A percentile compares a stretch with the other conserved stretches of the same genome.
Evolutionary conservation across 768 basidiomycete genomes (phyloP).

Genomic region (Lactarius sanguifluus): DNA sequence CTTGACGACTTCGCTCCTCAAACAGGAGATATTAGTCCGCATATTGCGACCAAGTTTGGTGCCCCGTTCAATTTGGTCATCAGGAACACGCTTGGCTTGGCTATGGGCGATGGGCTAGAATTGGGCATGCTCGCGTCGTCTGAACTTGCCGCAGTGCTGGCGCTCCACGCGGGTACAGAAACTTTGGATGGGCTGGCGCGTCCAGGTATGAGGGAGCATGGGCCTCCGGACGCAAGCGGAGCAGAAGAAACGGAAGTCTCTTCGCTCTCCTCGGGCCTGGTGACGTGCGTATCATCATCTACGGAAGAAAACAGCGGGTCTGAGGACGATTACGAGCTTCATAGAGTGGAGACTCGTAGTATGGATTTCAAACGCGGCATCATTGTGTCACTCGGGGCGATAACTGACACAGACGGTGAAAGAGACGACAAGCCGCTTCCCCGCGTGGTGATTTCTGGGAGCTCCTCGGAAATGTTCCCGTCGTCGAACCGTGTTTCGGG

Average conservation of each 20-base stretch:
- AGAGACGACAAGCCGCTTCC: conserved; percentile 21
- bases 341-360: conserved; percentile 9
- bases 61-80: neutral
- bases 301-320: conserved; percentile 15
- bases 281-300: conserved; percentile 10
- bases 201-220: neutral
- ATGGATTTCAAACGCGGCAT: conserved; percentile 20
- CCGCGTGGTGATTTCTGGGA: conserved; percentile 23
- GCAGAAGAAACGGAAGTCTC: conserved; percentile 4
- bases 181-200: neutral
- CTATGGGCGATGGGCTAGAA: neutral
- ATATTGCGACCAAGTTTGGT: neutral
- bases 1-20: neutral
- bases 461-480: conserved; percentile 11
- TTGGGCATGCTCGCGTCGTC: conserved; percentile 16
- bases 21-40: neutral
- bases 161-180: conserved; percentile 1
- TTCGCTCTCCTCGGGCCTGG: conserved; percentile 13
- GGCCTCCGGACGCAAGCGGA: neutral
- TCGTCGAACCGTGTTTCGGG: conserved; percentile 13
- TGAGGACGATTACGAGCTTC: conserved; percentile 20
- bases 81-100: conserved; percentile 11
- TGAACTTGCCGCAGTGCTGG: conserved; percentile 14
- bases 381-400: conserved; percentile 13
- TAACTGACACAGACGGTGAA: neutral